phyloP scores from a whole-genome alignment of 2,329 filamentous ascomycete genomes.

The Arthroderma uncinatum region DNA sequence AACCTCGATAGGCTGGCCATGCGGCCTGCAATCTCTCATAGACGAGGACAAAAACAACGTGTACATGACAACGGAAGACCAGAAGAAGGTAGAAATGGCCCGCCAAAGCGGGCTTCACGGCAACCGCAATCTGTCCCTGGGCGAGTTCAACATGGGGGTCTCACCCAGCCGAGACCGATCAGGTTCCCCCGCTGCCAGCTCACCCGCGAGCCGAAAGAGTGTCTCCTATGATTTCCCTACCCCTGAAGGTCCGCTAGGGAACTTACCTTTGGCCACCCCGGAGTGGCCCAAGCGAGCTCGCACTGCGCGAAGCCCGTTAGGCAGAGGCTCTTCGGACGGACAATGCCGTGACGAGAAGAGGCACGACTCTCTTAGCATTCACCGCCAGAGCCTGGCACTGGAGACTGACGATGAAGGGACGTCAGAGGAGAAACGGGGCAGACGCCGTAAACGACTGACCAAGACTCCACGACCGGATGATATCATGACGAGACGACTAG shows the following conservation, averaged over 20 bases:
- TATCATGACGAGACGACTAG: slow-evolving; percentile 8
- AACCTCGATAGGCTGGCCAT: slow-evolving; percentile 53
- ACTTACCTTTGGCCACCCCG: slow-evolving; percentile 20
- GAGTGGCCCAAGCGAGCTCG: slow-evolving; percentile 19
- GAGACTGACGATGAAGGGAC: slow-evolving; percentile 10
- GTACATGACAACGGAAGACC: slow-evolving; percentile 66
- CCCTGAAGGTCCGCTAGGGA: slow-evolving; percentile 26
- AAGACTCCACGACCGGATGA: slow-evolving; percentile 9
- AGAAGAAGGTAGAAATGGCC: slow-evolving; percentile 59
- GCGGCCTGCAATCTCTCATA: slow-evolving; percentile 64
- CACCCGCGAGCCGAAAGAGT: background rate
- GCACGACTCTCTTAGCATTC: slow-evolving; percentile 14
- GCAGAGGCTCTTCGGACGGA: background rate
- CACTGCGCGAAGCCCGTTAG: slow-evolving; percentile 5
- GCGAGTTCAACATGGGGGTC: background rate
- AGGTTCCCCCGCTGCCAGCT: background rate
- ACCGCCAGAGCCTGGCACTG: background rate
- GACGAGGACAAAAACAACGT: slow-evolving; percentile 46
- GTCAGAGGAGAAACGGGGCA: slow-evolving; percentile 8
- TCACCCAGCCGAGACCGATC: background rate
- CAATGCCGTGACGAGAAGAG: slow-evolving; percentile 14
- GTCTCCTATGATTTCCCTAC: slow-evolving; percentile 3
- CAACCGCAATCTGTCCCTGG: background rate
- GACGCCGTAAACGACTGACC: slow-evolving; percentile 8
- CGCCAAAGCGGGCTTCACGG: slow-evolving; percentile 31